phyloP scores from a whole-genome alignment of 495 filamentous ascomycete genomes.

The Aspergillus olivimuriae region DNA sequence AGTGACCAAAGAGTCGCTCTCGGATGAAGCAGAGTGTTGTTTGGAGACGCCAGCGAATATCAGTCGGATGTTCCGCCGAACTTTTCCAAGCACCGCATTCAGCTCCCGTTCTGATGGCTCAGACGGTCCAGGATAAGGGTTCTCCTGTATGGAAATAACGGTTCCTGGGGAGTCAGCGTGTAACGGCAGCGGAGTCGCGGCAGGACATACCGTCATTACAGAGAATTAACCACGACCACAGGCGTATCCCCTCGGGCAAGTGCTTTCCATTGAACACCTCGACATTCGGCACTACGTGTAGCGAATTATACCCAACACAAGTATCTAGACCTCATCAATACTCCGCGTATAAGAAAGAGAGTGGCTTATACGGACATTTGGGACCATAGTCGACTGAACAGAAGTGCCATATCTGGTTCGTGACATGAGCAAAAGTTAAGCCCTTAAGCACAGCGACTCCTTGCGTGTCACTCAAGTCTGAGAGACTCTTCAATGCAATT shows the following conservation, averaged over 20 bases:
- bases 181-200: conserved; percentile 5
- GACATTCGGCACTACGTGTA: conserved; percentile 50
- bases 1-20: conserved; percentile 41
- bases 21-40: conserved; percentile 30
- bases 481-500: conserved; percentile 18
- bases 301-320: conserved; percentile 76
- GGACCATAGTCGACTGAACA: conserved; percentile 55
- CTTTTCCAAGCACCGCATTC: conserved; percentile 40
- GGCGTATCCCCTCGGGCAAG: conserved; percentile 53
- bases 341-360: background rate
- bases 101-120: conserved; percentile 23
- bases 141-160: conserved; percentile 71
- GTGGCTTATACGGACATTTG: conserved; percentile 34
- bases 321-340: conserved; percentile 46
- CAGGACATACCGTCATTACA: conserved; percentile 59
- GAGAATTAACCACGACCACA: conserved; percentile 81
- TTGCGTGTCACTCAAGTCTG: conserved; percentile 15
- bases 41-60: conserved; percentile 68
- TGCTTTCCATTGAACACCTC: conserved; percentile 32
- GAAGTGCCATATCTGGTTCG: conserved; percentile 61
- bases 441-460: conserved; percentile 23
- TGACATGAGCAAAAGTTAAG: conserved; percentile 42
- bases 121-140: conserved; percentile 45
- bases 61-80: conserved; percentile 62
- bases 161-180: conserved; percentile 41